Evolutionary conservation across 768 basidiomycete genomes (phyloP), one percentile per base, ranked within the genome.

Genomic region (Tulasnella sp.): DNA sequence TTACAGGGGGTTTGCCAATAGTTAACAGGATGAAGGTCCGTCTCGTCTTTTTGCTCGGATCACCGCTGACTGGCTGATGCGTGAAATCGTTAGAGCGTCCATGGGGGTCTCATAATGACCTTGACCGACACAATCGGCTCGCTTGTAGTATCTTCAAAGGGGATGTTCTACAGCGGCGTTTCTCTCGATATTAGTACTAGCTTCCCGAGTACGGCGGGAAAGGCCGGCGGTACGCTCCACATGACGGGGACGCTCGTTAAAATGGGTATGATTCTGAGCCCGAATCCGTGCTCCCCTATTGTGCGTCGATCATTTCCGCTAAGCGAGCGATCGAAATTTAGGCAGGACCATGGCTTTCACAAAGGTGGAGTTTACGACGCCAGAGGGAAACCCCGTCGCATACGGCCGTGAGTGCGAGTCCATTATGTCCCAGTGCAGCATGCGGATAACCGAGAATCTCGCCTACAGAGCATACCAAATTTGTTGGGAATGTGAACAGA

Each of bases 41-140:
- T 31, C 29, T 11, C 29, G 58, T 11, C 25, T 11, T 3, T 25
- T 64, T 64, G n/a, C 31, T 14, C 58, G n/a, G 58, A 29, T 64
- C 29, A 4, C 58, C 58, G 14, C 29, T 7, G 54, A 22, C 54
- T n/a, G n/a, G 54, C 58, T 64, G 14, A 64, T 15, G 17, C 45
- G 22, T 15, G 14, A 19, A 14, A 54, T 29, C 52, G 25, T 29
- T n/a, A 87, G 85, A 86, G 85, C 82, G 91, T 91, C 31, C 93
- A 95, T 79, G 93, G 93, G 22, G 93, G 93, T 29, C 86, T 95
- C 45, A 88, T 94, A 78, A 82, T 92, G 80, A 93, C 93, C 11
- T 84, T 95, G 38, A 94, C 93, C 5, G 93, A 94, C 82, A 93
- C 93, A 17, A 82, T 94, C 22, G 93, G 93, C 3, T 94, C 93